Evolutionary conservation across 345 rosid species (phyloP), one percentile per base, ranked within the genome.

Genomic region (Cochlearia excelsa): DNA sequence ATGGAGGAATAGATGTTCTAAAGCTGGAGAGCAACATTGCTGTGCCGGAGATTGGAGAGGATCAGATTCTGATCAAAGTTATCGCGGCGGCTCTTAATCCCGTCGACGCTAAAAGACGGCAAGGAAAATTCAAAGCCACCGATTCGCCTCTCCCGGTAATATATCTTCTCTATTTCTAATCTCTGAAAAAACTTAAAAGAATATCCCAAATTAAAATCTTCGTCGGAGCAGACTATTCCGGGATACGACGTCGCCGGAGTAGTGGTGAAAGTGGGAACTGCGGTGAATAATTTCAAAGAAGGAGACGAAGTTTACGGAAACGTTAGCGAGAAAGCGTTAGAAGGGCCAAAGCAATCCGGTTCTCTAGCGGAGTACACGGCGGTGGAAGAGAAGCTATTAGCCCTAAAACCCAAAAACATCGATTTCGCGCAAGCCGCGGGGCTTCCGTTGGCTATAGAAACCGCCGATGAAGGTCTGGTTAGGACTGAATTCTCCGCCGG

Each of bases 241-340:
- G 96, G 98, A 45, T 92, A 92, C 45, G 95, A 92, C 59, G 96
- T 92, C 23, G 81, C 95, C 7, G 98, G 98, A 28, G 79, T 88
- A 52, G 96, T 92, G 70, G 90, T 86, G 26, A 86, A 86, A 43
- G 80, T 82, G 7, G 95, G 96, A 5, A 78, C 78, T 70, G 68
- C 74, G 60, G 98, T 92, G 43, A 84, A 83, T 67, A 87, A 73
- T 27, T 74, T 88, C 8, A 92, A 86, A 71, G 90, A 66, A 67
- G 95, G 95, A 7, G 93, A 92, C 58, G 95, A 84, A 79, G 95
- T 88, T 1, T 92, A 92, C 51, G 98, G 86, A 43, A n/a, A 92
- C 74, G 78, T 92, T 66, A 84, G 81, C 57, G 98, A 92, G 86
- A 92, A 88, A 75, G 93, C 96, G 39, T 62, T 88, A 59, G 98